These are phyloP conservation scores for Ambrosia hybrid DNA, from an alignment of 140 eudicot species.

Conservation along the genomic window DNA sequence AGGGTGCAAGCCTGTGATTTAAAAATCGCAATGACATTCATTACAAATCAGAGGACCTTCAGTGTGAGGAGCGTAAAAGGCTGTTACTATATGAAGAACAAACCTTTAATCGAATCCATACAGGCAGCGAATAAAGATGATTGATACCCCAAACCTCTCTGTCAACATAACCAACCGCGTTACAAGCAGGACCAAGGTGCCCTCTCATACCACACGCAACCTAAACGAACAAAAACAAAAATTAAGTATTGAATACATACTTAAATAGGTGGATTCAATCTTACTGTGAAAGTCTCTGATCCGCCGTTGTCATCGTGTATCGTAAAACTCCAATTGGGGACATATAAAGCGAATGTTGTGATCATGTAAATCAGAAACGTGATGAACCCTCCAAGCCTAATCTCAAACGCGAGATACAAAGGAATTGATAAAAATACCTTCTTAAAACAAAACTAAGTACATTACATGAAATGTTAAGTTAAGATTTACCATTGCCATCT, in stretches of 20 bases:
- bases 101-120: constrained; percentile 75
- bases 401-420: neutral
- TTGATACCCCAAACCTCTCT: constrained; percentile 82
- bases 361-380: constrained; percentile 65
- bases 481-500: constrained; percentile 76
- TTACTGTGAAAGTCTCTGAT: constrained; percentile 48
- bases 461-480: constrained; percentile 10
- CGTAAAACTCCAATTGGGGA: constrained; percentile 80
- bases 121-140: constrained; percentile 71
- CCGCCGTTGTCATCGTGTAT: constrained; percentile 14
- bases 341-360: constrained; percentile 53
- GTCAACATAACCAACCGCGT: constrained; percentile 89
- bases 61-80: too few relatives aligned
- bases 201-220: constrained; percentile 92
- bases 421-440: neutral
- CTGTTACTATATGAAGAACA: neutral
- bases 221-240: constrained; percentile 22
- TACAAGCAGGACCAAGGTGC: constrained; percentile 86
- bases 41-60: too few relatives aligned
- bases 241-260: neutral
- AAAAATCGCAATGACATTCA: neutral
- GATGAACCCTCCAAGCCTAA: constrained; percentile 69
- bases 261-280: neutral
- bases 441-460: neutral
- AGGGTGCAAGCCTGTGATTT: constrained; percentile 69